These are phyloP conservation scores for Trapa incisa DNA, from an alignment of 345 rosid genomes.

Conservation along the genomic window DNA sequence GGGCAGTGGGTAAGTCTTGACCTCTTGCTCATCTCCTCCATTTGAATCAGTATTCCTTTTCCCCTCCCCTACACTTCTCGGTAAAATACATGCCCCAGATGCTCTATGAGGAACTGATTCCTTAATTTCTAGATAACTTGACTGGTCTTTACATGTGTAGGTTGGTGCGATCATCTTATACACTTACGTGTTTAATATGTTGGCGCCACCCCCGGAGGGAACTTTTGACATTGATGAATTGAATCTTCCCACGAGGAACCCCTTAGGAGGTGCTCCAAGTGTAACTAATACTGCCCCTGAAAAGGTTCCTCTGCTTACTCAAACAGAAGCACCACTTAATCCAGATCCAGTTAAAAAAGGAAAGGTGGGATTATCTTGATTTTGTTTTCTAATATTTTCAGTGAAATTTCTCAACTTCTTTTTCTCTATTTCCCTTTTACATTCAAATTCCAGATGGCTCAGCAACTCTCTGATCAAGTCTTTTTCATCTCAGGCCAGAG, in stretches of 20 bases:
- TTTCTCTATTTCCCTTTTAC: neutral
- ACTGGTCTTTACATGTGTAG: constrained; percentile 30
- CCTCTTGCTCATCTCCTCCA: too few relatives aligned
- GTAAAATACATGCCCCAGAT: neutral
- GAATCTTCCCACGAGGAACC: constrained; percentile 41
- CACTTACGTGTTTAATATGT: constrained; percentile 87
- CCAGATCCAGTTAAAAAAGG: constrained; percentile 28
- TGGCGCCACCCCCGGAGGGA: constrained; percentile 91
- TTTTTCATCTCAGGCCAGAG: constrained; percentile 36
- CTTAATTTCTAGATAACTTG: neutral
- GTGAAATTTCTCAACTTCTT: neutral
- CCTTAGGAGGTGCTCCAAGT: constrained; percentile 22
- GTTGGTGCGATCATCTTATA: constrained; percentile 97
- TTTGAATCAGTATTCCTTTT: neutral
- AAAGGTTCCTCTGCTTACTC: constrained; percentile 54
- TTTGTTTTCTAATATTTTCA: neutral
- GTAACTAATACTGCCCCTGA: constrained; percentile 32
- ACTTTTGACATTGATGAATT: constrained; percentile 51
- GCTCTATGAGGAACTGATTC: neutral
- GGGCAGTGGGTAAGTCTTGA: constrained; percentile 78
- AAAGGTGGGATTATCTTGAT: constrained; percentile 36
- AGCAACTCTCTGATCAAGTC: neutral
- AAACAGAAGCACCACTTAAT: constrained; percentile 19
- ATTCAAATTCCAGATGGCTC: neutral
- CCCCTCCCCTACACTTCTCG: neutral